These are phyloP conservation scores for Lyophyllum atratum DNA, from an alignment of 768 basidiomycete genomes.

Conservation along the genomic window DNA sequence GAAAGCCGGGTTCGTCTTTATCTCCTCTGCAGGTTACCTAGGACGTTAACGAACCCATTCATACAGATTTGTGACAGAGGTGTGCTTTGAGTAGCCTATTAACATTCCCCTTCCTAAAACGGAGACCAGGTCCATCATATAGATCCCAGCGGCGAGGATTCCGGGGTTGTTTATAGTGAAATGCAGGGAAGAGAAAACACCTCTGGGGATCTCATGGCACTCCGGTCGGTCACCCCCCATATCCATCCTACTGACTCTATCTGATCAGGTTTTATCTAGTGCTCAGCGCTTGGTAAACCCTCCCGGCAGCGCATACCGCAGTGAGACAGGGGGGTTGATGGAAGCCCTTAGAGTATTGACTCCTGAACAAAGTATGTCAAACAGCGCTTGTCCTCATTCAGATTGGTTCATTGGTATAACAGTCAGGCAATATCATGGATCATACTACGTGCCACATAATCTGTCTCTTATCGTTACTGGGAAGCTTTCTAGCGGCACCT, in stretches of 20 bases:
- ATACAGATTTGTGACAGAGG: constrained; percentile 59
- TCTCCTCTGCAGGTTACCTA: not conserved
- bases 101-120: constrained; percentile 2
- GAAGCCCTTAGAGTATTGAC: constrained; percentile 82
- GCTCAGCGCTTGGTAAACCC: constrained; percentile 80
- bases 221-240: constrained; percentile 54
- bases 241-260: not conserved
- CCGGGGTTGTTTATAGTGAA: constrained; percentile 95
- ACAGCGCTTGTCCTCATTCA: not conserved
- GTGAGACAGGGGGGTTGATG: constrained; percentile 97
- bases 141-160: constrained; percentile 85
- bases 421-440: constrained; percentile 89
- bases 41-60: constrained; percentile 11
- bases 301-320: constrained; percentile 83
- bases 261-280: not conserved
- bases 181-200: constrained; percentile 98
- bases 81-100: constrained; percentile 24
- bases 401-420: constrained; percentile 11
- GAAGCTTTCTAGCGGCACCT: constrained; percentile 75
- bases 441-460: constrained; percentile 95
- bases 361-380: constrained; percentile 78
- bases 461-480: constrained; percentile 87
- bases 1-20: constrained; percentile 67
- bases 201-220: constrained; percentile 85
- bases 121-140: constrained; percentile 84